Evolutionary conservation across 2,329 filamentous ascomycete genomes (phyloP).

Genomic region (Polytolypa hystricis): DNA sequence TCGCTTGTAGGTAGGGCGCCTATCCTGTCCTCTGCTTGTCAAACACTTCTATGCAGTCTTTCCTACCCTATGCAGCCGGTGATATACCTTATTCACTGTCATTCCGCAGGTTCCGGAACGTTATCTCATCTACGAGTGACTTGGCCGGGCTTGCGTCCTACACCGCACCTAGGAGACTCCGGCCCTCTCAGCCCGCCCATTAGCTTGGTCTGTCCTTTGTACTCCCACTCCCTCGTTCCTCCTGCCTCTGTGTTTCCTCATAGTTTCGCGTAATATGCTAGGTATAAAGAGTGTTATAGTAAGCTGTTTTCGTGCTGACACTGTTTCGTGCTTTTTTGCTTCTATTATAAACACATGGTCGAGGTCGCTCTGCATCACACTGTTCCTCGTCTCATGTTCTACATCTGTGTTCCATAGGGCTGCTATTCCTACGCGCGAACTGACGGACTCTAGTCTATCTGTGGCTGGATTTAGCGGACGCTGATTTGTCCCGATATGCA

Average conservation of each 20-base stretch:
- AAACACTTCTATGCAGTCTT: neutral
- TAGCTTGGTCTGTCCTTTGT: neutral
- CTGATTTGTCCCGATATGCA: no score
- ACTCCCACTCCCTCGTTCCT: neutral
- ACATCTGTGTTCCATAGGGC: neutral
- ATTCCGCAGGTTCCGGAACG: neutral
- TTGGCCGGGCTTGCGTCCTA: neutral
- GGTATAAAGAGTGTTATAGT: no score
- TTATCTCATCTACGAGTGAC: neutral
- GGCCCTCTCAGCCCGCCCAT: neutral
- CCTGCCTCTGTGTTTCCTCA: neutral
- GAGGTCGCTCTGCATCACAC: neutral
- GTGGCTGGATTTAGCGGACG: no score
- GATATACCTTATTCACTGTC: neutral
- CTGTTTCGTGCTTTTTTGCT: neutral
- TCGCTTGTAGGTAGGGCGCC: neutral
- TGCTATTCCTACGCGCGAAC: neutral
- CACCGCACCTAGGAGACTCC: neutral
- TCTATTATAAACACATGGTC: neutral
- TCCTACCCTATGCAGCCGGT: neutral
- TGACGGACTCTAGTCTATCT: neutral
- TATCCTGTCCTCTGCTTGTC: neutral
- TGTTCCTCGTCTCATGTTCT: neutral
- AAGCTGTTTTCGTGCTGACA: neutral
- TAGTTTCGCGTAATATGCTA: neutral